phyloP scores from a whole-genome alignment of 495 filamentous ascomycete species.

The Letharia lupina region DNA sequence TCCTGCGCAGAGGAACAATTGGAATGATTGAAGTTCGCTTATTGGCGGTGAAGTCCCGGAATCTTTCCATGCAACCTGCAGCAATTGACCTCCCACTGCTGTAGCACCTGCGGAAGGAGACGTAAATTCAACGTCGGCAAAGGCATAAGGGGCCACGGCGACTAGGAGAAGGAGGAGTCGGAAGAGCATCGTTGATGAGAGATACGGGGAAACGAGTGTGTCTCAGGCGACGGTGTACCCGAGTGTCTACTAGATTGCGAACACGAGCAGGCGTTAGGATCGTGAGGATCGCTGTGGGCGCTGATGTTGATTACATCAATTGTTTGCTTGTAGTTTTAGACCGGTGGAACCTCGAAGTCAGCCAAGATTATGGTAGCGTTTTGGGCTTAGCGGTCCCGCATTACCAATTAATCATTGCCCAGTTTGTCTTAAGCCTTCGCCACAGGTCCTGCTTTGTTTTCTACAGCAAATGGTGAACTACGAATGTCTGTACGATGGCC shows the following conservation, averaged over 20 bases:
- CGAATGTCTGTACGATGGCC: background rate
- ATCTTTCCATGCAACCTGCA: slow-evolving; percentile 53
- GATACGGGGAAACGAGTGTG: slow-evolving; percentile 14
- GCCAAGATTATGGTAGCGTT: background rate
- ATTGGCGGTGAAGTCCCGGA: slow-evolving; percentile 42
- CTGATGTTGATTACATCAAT: background rate
- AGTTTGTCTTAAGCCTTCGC: too few relatives aligned
- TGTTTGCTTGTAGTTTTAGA: background rate
- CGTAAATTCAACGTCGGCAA: slow-evolving; percentile 52
- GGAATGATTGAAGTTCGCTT: slow-evolving; percentile 46
- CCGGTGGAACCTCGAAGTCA: too few relatives aligned
- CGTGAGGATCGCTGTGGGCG: slow-evolving; percentile 17
- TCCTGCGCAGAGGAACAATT: slow-evolving; percentile 56
- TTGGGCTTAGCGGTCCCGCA: background rate
- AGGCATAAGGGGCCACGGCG: slow-evolving; percentile 35
- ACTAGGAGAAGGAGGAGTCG: slow-evolving; percentile 35
- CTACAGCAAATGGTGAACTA: background rate
- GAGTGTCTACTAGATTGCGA: background rate
- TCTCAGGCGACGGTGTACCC: background rate
- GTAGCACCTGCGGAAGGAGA: slow-evolving; percentile 41
- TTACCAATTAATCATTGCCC: background rate
- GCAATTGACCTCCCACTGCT: slow-evolving; percentile 40
- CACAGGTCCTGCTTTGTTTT: background rate
- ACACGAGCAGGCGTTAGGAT: background rate
- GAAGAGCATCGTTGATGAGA: slow-evolving; percentile 27